phyloP scores from a whole-genome alignment of 2,329 filamentous ascomycete species.

The Sporothrix variecibatus region DNA sequence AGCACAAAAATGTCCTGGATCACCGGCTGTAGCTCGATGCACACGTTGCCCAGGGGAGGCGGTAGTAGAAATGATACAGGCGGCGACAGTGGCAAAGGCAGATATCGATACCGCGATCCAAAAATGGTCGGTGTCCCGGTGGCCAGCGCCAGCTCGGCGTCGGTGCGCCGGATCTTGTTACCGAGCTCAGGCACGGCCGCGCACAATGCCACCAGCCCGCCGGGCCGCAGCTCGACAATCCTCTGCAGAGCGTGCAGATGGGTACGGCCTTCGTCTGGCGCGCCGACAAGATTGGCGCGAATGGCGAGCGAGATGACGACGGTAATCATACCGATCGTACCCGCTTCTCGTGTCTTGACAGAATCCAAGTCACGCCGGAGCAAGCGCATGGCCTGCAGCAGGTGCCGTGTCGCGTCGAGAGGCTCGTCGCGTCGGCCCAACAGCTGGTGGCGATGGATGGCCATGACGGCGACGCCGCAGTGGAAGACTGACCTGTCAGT shows the following conservation, averaged over 20 bases:
- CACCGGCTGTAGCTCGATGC: not conserved
- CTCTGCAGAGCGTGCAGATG: constrained; percentile 4
- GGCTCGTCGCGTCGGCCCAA: constrained; percentile 15
- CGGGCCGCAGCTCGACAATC: not conserved
- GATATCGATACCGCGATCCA: not conserved
- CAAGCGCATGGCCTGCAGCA: constrained; percentile 15
- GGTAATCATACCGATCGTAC: not conserved
- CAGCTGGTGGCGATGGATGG: constrained; percentile 8
- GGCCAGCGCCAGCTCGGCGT: not conserved
- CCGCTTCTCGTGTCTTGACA: not conserved
- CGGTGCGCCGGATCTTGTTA: constrained; percentile 14
- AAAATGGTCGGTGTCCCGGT: constrained; percentile 13
- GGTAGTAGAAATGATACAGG: not conserved
- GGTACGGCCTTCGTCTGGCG: not conserved
- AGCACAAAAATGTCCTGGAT: not conserved
- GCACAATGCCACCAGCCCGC: constrained; percentile 10
- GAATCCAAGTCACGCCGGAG: not conserved
- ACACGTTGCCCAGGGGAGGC: not conserved
- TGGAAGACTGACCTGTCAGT: not conserved
- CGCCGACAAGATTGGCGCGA: constrained; percentile 8
- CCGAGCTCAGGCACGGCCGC: constrained; percentile 9
- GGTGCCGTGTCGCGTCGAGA: constrained; percentile 4
- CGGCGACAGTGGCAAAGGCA: not conserved
- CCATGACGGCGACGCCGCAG: constrained; percentile 16
- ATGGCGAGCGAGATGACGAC: constrained; percentile 20